Evolutionary conservation across 116 monocot species (phyloP).

Genomic region (Papilionanthe hybrid): DNA sequence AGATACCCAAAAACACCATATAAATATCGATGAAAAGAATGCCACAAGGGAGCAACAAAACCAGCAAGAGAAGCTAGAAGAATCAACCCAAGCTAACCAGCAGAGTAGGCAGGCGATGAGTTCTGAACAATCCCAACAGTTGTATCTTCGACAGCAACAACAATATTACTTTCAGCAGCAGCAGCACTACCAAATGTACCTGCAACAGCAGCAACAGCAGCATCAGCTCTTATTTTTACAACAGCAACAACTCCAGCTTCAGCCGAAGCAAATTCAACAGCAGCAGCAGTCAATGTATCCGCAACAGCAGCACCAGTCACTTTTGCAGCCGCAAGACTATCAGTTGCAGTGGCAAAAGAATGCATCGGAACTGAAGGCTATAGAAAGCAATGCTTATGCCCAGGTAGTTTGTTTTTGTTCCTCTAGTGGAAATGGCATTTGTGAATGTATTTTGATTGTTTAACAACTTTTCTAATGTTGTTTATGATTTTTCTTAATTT

Average conservation of each 20-base stretch:
- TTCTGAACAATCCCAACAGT: slow-evolving; percentile 18
- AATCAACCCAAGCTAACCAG: slow-evolving; percentile 16
- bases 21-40: slow-evolving; percentile 2
- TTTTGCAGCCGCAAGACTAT: slow-evolving; percentile 1
- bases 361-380: slow-evolving; percentile 9
- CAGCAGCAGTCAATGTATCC: neutral
- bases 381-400: slow-evolving; percentile 5
- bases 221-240: slow-evolving; percentile 18
- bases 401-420: slow-evolving; percentile 11
- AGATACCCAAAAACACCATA: neutral
- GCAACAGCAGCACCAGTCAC: slow-evolving; percentile 1
- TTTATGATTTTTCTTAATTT: neutral
- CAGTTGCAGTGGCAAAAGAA: slow-evolving; percentile 16
- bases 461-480: neutral
- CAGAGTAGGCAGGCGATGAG: slow-evolving; percentile 5
- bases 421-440: neutral
- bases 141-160: slow-evolving; percentile 25
- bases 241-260: slow-evolving; percentile 29
- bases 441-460: neutral
- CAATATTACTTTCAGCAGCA: slow-evolving; percentile 18
- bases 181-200: slow-evolving; percentile 19
- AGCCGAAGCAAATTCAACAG: slow-evolving; percentile 24
- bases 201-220: slow-evolving; percentile 22
- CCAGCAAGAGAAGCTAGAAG: slow-evolving; percentile 11
- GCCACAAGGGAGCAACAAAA: slow-evolving; percentile 6